Conservation (phyloP, 2,329 filamentous ascomycete genomes). For the Scedosporium boydii region DNA sequence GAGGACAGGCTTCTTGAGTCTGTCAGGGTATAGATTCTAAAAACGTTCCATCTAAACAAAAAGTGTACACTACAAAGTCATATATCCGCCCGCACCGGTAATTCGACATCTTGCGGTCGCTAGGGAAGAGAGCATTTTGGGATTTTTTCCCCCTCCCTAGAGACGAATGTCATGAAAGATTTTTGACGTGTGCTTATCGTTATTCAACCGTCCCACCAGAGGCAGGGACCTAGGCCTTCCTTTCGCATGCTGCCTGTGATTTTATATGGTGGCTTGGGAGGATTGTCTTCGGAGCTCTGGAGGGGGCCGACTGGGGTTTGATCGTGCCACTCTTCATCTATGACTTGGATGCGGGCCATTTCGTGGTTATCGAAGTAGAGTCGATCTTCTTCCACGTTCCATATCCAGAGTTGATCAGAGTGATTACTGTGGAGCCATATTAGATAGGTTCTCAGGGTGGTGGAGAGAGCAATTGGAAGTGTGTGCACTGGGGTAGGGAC, state of each 20-base stretch:
- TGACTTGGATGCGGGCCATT: conserved; percentile 75
- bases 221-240: conserved; percentile 50
- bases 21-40: conserved; percentile 19
- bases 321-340: conserved; percentile 86
- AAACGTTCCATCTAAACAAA: conserved; percentile 1
- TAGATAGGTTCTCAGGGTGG: conserved; percentile 14
- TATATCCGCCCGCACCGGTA: background rate
- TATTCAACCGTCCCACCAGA: conserved; percentile 49
- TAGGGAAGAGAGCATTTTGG: background rate
- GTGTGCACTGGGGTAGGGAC: conserved; percentile 19
- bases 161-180: background rate
- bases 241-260: conserved; percentile 57
- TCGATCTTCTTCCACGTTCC: conserved; percentile 62
- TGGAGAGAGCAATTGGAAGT: background rate
- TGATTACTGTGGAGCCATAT: conserved; percentile 46
- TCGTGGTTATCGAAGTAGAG: conserved; percentile 89
- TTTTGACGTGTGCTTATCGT: background rate
- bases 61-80: conserved; percentile 3
- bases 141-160: background rate
- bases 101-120: background rate
- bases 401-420: conserved; percentile 74
- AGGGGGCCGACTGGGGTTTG: conserved; percentile 63
- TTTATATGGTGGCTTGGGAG: conserved; percentile 60
- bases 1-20: conserved; percentile 69
- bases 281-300: conserved; percentile 50